Evolutionary conservation across 2,329 filamentous ascomycete species (phyloP).

Genomic region (Aspergillus jensenii): DNA sequence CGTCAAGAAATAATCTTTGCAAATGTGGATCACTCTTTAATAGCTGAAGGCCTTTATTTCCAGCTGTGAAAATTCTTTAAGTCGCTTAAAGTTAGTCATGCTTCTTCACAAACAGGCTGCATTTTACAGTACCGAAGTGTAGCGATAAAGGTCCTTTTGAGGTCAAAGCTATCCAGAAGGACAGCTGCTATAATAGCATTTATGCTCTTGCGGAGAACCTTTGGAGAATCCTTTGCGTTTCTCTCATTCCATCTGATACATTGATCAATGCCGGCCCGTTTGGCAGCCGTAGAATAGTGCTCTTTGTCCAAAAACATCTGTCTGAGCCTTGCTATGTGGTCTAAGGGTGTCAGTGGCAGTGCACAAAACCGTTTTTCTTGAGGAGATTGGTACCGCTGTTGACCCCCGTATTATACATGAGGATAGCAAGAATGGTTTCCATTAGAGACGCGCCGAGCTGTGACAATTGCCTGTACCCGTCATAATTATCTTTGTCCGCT

Average conservation of each 20-base stretch:
- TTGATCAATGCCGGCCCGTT: slow-evolving; percentile 2
- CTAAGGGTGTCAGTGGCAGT: background rate
- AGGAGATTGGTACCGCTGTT: slow-evolving; percentile 1
- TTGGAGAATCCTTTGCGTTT: background rate
- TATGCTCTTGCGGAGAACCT: slow-evolving; percentile 1
- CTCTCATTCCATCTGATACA: slow-evolving; percentile 1
- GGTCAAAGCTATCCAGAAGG: background rate
- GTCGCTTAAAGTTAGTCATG: background rate
- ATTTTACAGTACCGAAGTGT: background rate
- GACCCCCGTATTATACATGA: background rate
- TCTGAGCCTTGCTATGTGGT: background rate
- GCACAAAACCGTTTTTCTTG: no score
- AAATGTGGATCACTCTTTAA: background rate
- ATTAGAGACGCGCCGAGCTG: background rate
- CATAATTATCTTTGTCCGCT: background rate
- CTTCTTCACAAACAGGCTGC: background rate
- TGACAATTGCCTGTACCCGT: slow-evolving; percentile 5
- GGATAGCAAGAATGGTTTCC: background rate
- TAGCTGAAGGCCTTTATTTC: background rate
- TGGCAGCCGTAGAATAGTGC: background rate
- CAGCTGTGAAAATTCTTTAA: background rate
- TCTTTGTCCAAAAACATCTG: slow-evolving; percentile 3
- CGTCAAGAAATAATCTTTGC: background rate
- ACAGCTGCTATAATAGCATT: slow-evolving; percentile 10
- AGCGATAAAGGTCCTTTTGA: background rate